These are phyloP conservation scores for Pisolithus tinctorius DNA, from an alignment of 768 basidiomycete genomes.

Conservation along the genomic window DNA sequence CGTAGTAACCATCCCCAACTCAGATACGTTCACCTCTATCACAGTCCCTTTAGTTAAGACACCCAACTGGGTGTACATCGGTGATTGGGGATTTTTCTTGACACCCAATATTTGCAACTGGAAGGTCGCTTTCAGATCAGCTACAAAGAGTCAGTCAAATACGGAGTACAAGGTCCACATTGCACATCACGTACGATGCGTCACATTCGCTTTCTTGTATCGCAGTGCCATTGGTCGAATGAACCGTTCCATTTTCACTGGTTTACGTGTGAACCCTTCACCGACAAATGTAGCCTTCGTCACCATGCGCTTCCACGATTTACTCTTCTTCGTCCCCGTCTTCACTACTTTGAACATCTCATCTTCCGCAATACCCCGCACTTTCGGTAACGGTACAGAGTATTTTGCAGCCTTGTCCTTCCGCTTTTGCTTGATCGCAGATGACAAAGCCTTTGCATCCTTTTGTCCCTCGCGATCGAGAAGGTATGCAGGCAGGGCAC, in stretches of 20 bases:
- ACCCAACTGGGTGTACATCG: constrained; percentile 94
- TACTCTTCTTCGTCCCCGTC: constrained; percentile 93
- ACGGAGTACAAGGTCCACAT: not conserved
- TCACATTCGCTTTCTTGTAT: constrained; percentile 98
- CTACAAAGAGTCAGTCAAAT: constrained; percentile 33
- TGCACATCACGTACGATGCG: constrained; percentile 69
- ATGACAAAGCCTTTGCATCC: constrained; percentile 93
- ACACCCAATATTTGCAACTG: constrained; percentile 96
- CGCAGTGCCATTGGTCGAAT: constrained; percentile 96
- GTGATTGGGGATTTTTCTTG: constrained; percentile 99
- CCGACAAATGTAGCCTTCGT: constrained; percentile 99
- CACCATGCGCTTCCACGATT: constrained; percentile 99
- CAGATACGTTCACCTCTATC: constrained; percentile 98
- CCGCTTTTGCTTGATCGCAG: constrained; percentile 95
- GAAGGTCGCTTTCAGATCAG: constrained; percentile 97
- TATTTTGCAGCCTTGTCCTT: constrained; percentile 99
- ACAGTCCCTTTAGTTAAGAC: constrained; percentile 98
- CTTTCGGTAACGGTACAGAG: constrained; percentile 93
- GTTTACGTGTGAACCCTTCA: constrained; percentile 95
- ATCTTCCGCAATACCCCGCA: constrained; percentile 96
- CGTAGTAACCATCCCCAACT: constrained; percentile 94
- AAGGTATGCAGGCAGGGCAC: constrained; percentile 90
- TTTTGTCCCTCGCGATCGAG: constrained; percentile 97
- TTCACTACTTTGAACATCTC: constrained; percentile 99
- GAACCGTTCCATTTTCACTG: constrained; percentile 98